Evolutionary conservation across 352 stramenopile genomes (phyloP).

Genomic region (Phytophthora capsici): DNA sequence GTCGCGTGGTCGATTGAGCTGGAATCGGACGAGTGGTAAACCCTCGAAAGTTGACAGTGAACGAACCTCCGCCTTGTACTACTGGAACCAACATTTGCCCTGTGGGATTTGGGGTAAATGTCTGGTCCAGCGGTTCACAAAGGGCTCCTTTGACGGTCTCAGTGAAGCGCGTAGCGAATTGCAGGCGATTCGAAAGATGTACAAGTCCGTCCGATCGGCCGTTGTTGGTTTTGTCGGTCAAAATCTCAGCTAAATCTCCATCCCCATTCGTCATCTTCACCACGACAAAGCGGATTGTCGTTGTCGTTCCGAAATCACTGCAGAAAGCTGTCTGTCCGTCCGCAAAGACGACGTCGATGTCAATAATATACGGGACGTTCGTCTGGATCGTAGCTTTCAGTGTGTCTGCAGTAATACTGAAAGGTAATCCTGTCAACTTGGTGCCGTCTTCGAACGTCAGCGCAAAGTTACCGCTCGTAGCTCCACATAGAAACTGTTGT

Average conservation of each 20-base stretch:
- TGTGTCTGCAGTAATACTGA: constrained; percentile 43
- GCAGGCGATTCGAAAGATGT: constrained; percentile 71
- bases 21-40: constrained; percentile 67
- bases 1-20: constrained; percentile 40
- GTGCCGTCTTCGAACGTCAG: constrained; percentile 72
- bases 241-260: constrained; percentile 57
- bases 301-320: constrained; percentile 55
- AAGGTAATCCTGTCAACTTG: constrained; percentile 49
- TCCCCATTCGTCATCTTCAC: constrained; percentile 51
- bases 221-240: constrained; percentile 71
- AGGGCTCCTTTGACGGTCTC: constrained; percentile 56
- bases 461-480: constrained; percentile 70
- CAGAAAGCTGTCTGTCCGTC: constrained; percentile 45
- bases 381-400: constrained; percentile 53
- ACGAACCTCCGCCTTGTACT: constrained; percentile 51
- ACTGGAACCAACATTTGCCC: constrained; percentile 55
- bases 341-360: constrained; percentile 65
- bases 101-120: constrained; percentile 43
- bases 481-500: constrained; percentile 67
- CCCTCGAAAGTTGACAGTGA: constrained; percentile 71
- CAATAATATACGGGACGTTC: constrained; percentile 61
- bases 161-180: constrained; percentile 57
- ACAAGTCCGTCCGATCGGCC: constrained; percentile 49
- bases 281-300: constrained; percentile 72
- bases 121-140: constrained; percentile 63